Evolutionary conservation across 2,329 filamentous ascomycete genomes (phyloP).

Genomic region (Xylaria sp.): DNA sequence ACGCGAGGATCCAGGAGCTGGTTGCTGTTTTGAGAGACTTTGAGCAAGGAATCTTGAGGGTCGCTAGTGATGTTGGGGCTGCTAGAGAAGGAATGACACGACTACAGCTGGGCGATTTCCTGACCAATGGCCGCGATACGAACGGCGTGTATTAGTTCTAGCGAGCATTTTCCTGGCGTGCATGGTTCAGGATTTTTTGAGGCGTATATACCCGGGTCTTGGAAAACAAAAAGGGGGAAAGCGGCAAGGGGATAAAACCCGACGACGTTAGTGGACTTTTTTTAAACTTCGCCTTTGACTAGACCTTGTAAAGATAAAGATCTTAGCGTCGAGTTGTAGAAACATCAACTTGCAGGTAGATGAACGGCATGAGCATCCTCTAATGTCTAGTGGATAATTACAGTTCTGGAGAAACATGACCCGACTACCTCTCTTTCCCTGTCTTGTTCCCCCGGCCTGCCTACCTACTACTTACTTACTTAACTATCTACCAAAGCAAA

Average conservation of each 20-base stretch:
- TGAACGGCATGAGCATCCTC: background rate
- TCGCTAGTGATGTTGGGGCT: conserved; percentile 64
- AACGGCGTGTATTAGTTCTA: conserved; percentile 39
- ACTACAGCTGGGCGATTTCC: conserved; percentile 58
- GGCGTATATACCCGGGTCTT: conserved; percentile 39
- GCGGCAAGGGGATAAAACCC: background rate
- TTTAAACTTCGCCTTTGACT: background rate
- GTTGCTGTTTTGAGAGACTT: conserved; percentile 68
- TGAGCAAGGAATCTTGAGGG: conserved; percentile 67
- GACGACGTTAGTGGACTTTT: no score
- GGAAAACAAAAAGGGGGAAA: conserved; percentile 4
- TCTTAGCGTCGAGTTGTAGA: background rate
- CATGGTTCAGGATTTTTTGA: conserved; percentile 20
- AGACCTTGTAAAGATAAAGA: background rate
- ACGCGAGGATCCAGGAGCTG: conserved; percentile 57
- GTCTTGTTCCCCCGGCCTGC: background rate
- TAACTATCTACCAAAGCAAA: conserved; percentile 48
- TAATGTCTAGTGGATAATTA: no score
- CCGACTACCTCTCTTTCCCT: background rate
- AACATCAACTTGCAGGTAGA: background rate
- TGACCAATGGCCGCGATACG: conserved; percentile 40
- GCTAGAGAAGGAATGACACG: conserved; percentile 66
- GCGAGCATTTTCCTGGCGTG: conserved; percentile 11
- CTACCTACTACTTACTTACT: no score
- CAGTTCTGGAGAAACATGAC: background rate